A percentile compares a stretch with the other conserved stretches of the same genome.
Conservation (phyloP, 805 yeast genomes). For the Pichia insulana region DNA sequence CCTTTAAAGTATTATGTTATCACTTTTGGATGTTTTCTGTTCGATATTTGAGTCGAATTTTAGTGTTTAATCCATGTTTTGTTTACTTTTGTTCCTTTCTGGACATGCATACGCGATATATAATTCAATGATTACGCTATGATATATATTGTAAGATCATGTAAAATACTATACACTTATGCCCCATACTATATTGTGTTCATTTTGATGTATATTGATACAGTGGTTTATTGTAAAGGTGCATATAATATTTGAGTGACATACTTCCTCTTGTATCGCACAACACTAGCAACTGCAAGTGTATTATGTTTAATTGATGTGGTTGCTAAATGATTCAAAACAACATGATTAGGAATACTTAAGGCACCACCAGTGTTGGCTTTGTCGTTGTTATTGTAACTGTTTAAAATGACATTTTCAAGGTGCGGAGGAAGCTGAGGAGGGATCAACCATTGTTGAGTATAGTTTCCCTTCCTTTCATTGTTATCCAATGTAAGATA, state of each 20-base stretch:
- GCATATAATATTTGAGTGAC: conserved; percentile 90
- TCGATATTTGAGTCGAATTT: too few species aligned
- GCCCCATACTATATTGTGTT: too few species aligned
- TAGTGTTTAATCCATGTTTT: too few species aligned
- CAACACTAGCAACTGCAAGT: conserved; percentile 85
- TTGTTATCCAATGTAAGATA: conserved; percentile 62
- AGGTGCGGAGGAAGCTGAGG: conserved; percentile 96
- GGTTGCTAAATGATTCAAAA: conserved; percentile 89
- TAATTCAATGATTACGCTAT: too few species aligned
- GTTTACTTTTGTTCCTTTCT: too few species aligned
- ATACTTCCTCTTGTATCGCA: conserved; percentile 79
- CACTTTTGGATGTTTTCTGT: too few species aligned
- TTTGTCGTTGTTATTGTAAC: conserved; percentile 49
- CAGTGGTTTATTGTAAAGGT: conserved; percentile 46
- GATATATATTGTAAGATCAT: too few species aligned
- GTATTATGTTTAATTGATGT: conserved; percentile 91
- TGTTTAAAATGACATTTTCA: conserved; percentile 85
- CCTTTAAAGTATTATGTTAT: background rate
- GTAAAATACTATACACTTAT: too few species aligned
- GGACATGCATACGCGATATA: too few species aligned
- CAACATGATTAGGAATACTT: conserved; percentile 93
- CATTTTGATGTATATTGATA: too few species aligned
- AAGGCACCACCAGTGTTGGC: conserved; percentile 83
- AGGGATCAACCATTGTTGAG: conserved; percentile 62
- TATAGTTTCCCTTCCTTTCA: conserved; percentile 9